Evolutionary conservation across 2,329 filamentous ascomycete species (phyloP).

Genomic region (Achaetomium macrosporum): DNA sequence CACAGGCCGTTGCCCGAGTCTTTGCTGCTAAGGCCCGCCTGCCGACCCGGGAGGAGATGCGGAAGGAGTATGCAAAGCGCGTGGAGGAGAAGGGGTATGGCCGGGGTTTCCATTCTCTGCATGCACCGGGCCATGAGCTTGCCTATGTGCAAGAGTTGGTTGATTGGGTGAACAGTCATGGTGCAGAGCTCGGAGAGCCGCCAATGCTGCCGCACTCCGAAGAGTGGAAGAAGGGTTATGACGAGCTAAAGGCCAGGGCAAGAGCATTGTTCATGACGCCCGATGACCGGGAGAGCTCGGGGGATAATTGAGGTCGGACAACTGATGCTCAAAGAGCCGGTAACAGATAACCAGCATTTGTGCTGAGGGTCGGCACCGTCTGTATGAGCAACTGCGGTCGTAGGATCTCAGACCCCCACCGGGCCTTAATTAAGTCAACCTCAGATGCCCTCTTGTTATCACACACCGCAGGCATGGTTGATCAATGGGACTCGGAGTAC

Average conservation of each 20-base stretch:
- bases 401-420: too few relatives aligned
- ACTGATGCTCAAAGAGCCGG: too few relatives aligned
- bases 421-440: too few relatives aligned
- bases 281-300: background rate
- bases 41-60: conserved; percentile 39
- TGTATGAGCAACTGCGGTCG: too few relatives aligned
- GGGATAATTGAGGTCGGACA: background rate
- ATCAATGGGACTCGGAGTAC: too few relatives aligned
- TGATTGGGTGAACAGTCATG: conserved; percentile 24
- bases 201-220: conserved; percentile 30
- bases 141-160: conserved; percentile 24
- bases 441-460: too few relatives aligned
- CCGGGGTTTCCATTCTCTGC: conserved; percentile 35
- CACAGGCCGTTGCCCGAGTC: conserved; percentile 53
- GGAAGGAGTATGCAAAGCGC: conserved; percentile 29
- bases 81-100: conserved; percentile 29
- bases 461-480: too few relatives aligned
- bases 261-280: background rate
- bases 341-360: too few relatives aligned
- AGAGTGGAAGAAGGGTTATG: conserved; percentile 26
- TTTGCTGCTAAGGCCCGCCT: conserved; percentile 46
- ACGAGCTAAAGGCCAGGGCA: conserved; percentile 19
- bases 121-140: conserved; percentile 19
- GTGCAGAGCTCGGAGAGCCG: conserved; percentile 23
- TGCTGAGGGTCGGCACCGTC: too few relatives aligned